These are phyloP conservation scores for Pythium monospermum DNA, from an alignment of 352 stramenopile species.

Conservation along the genomic window DNA sequence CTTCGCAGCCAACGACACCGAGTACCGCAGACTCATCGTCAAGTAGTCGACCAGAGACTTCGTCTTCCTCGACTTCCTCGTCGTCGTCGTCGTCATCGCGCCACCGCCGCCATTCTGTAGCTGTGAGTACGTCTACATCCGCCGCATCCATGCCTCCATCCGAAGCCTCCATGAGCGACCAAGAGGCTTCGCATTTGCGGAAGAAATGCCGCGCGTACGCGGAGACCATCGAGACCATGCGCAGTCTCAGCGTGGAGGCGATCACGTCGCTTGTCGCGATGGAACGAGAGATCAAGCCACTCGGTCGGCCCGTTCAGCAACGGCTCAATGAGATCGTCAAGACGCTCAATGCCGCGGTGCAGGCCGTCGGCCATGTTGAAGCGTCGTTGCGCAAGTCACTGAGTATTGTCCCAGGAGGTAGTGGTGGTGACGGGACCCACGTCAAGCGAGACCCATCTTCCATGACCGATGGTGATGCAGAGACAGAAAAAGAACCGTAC, in stretches of 20 bases:
- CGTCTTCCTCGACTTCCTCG: conserved; percentile 12
- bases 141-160: conserved; percentile 1
- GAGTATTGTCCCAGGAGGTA: conserved; percentile 11
- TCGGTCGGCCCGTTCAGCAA: conserved; percentile 66
- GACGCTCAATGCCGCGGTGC: conserved; percentile 59
- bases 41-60: conserved; percentile 10
- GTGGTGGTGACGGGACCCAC: not conserved
- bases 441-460: too few relatives aligned
- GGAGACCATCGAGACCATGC: conserved; percentile 55
- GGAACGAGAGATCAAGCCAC: conserved; percentile 68
- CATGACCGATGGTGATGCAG: not conserved
- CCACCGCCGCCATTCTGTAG: conserved; percentile 17
- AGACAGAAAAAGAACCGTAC: conserved; percentile 24
- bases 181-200: conserved; percentile 31
- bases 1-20: conserved; percentile 10
- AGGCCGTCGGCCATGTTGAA: conserved; percentile 48
- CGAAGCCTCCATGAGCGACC: conserved; percentile 1
- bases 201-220: conserved; percentile 34
- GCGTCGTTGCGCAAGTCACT: conserved; percentile 24
- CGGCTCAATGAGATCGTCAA: conserved; percentile 82
- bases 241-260: conserved; percentile 53
- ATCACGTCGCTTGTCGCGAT: conserved; percentile 69
- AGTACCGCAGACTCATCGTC: conserved; percentile 15
- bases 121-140: conserved; percentile 17
- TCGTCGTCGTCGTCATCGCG: conserved; percentile 1